Evolutionary conservation across 331 rosid genomes (phyloP).

Genomic region (Telfairia occidentalis): DNA sequence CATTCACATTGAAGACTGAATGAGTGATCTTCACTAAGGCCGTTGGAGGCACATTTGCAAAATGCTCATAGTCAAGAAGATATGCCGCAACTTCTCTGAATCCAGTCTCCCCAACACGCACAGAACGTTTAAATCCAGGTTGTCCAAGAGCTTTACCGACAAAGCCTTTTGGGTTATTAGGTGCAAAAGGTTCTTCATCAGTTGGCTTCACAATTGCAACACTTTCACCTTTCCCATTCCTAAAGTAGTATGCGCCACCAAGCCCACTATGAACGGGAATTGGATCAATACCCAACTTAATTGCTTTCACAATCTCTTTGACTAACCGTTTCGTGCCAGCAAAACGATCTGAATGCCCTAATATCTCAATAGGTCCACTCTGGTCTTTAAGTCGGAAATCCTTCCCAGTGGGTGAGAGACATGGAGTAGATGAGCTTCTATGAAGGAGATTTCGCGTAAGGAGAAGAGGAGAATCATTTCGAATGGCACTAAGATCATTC

Average conservation of each 20-base stretch:
- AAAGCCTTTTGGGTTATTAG: slow-evolving; percentile 93
- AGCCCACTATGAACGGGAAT: slow-evolving; percentile 75
- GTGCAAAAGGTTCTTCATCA: slow-evolving; percentile 98
- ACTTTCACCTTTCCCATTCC: slow-evolving; percentile 55
- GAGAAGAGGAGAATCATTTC: slow-evolving; percentile 78
- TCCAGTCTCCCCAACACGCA: slow-evolving; percentile 95
- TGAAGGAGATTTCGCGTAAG: slow-evolving; percentile 67
- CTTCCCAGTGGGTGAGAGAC: slow-evolving; percentile 81
- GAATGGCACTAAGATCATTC: slow-evolving; percentile 71
- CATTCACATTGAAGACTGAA: slow-evolving; percentile 85
- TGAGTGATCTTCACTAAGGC: slow-evolving; percentile 93
- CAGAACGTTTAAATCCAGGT: slow-evolving; percentile 84
- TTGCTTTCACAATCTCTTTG: slow-evolving; percentile 62
- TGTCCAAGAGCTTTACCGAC: slow-evolving; percentile 95
- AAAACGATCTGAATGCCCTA: slow-evolving; percentile 54
- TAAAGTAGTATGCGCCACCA: slow-evolving; percentile 92
- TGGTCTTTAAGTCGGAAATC: slow-evolving; percentile 70
- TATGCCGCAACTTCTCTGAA: slow-evolving; percentile 92
- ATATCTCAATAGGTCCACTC: slow-evolving; percentile 84
- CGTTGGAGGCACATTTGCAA: slow-evolving; percentile 94
- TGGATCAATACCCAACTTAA: slow-evolving; percentile 82
- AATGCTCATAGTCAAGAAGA: slow-evolving; percentile 74
- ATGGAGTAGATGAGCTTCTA: slow-evolving; percentile 95
- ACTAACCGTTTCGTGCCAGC: slow-evolving; percentile 33
- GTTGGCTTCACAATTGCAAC: slow-evolving; percentile 96